A percentile compares a stretch with the other conserved stretches of the same genome.
Conservation (phyloP, 371 early-diverging fungal genomes). For the Sporodiniella umbellata region DNA sequence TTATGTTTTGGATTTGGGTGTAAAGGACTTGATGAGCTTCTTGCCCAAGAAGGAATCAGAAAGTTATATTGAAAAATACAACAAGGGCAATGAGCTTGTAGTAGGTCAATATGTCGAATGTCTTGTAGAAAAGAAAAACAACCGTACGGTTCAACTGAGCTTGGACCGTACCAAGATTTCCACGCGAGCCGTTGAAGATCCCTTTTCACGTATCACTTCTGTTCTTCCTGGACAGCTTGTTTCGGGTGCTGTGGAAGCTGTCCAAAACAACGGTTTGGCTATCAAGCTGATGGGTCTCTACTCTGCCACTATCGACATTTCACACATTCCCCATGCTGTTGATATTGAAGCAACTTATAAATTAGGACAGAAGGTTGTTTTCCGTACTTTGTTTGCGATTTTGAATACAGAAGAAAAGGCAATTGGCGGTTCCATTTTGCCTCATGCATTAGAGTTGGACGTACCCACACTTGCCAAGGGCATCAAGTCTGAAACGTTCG, state of each 20-base stretch:
- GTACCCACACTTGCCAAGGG: conserved; percentile 8
- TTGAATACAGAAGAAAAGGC: conserved; percentile 54
- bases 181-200: conserved; percentile 44
- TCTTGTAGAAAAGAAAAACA: conserved; percentile 49
- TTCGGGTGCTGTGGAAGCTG: conserved; percentile 47
- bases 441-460: conserved; percentile 47
- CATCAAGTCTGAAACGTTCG: conserved; percentile 18
- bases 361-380: conserved; percentile 49
- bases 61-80: conserved; percentile 50
- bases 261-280: conserved; percentile 57
- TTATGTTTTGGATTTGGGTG: conserved; percentile 71
- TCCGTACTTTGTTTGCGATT: conserved; percentile 62
- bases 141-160: conserved; percentile 58
- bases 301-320: conserved; percentile 50
- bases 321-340: conserved; percentile 47
- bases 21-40: conserved; percentile 64
- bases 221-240: conserved; percentile 67
- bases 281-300: conserved; percentile 71
- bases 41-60: conserved; percentile 60
- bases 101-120: conserved; percentile 68
- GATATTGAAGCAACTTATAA: conserved; percentile 52
- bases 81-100: conserved; percentile 46
- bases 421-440: conserved; percentile 58
- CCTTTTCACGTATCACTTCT: conserved; percentile 53
- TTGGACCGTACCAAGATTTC: conserved; percentile 53